Conservation (phyloP, 306 rosid genomes). For the Prunus armeniaca region DNA sequence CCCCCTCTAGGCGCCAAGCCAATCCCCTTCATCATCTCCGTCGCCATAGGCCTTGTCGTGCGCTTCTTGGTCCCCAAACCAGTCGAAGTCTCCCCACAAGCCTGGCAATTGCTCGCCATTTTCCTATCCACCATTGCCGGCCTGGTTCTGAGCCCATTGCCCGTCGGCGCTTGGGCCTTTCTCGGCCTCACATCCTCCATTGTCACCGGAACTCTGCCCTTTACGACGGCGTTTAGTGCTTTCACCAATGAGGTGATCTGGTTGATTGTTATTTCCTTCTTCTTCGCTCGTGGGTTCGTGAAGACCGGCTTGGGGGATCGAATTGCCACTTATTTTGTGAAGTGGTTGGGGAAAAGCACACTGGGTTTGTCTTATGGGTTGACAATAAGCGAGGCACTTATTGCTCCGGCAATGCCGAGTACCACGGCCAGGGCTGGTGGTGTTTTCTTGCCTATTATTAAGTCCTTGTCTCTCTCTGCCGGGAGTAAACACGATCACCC, state of each 20-base stretch:
- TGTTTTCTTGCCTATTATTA: slow-evolving; percentile 84
- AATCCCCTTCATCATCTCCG: slow-evolving; percentile 54
- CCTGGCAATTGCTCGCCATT: slow-evolving; percentile 89
- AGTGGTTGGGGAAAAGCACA: slow-evolving; percentile 87
- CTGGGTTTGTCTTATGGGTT: slow-evolving; percentile 83
- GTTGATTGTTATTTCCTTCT: slow-evolving; percentile 93
- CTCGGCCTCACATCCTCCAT: slow-evolving; percentile 62
- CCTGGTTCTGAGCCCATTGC: slow-evolving; percentile 79
- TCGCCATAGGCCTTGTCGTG: slow-evolving; percentile 58
- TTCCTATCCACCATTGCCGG: slow-evolving; percentile 88
- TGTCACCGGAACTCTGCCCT: slow-evolving; percentile 62
- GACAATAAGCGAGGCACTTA: slow-evolving; percentile 78
- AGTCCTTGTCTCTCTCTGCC: slow-evolving; percentile 76
- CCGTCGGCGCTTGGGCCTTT: slow-evolving; percentile 98
- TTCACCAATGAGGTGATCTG: slow-evolving; percentile 92
- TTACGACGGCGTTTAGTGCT: slow-evolving; percentile 71
- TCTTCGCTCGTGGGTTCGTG: slow-evolving; percentile 94
- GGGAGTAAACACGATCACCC: slow-evolving; percentile 71
- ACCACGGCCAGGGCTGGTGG: slow-evolving; percentile 97
- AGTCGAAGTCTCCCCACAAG: slow-evolving; percentile 57
- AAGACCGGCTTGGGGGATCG: slow-evolving; percentile 93
- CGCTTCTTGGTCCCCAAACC: slow-evolving; percentile 75
- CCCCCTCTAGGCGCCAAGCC: slow-evolving; percentile 58
- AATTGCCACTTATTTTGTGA: slow-evolving; percentile 84
- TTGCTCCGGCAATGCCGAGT: slow-evolving; percentile 98